phyloP scores from a whole-genome alignment of 2,329 filamentous ascomycete genomes.

The Xylaria hypoxylon region DNA sequence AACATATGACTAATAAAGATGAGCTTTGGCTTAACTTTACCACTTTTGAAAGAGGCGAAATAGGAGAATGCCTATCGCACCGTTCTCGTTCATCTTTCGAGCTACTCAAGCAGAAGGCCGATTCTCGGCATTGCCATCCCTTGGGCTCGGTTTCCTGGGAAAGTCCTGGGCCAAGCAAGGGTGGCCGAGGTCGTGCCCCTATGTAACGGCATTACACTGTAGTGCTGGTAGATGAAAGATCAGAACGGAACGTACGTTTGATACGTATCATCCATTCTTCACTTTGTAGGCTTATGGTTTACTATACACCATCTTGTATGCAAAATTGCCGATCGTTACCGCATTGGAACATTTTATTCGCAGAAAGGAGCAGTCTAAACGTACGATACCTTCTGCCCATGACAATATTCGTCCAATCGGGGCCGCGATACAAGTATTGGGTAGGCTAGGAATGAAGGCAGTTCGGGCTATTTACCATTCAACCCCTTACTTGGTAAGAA shows the following conservation, averaged over 20 bases:
- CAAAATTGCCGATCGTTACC: neutral
- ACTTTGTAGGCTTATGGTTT: neutral
- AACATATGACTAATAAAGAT: neutral
- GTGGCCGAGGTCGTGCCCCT: neutral
- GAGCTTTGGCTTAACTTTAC: neutral
- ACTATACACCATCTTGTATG: neutral
- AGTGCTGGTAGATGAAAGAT: neutral
- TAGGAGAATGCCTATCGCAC: neutral
- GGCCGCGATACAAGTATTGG: neutral
- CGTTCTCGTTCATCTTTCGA: neutral
- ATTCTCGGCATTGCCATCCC: neutral
- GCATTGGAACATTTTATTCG: neutral
- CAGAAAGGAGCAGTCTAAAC: neutral
- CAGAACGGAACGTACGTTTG: neutral
- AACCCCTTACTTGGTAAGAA: neutral
- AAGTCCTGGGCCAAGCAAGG: neutral
- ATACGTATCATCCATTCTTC: neutral
- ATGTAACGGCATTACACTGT: neutral
- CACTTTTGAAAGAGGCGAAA: neutral
- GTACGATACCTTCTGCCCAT: neutral
- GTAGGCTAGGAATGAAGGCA: neutral
- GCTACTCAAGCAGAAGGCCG: neutral
- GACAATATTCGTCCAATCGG: neutral
- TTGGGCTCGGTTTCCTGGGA: neutral
- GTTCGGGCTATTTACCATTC: neutral